Conservation (phyloP, 768 basidiomycete species). For the Calvatia gigantea region DNA sequence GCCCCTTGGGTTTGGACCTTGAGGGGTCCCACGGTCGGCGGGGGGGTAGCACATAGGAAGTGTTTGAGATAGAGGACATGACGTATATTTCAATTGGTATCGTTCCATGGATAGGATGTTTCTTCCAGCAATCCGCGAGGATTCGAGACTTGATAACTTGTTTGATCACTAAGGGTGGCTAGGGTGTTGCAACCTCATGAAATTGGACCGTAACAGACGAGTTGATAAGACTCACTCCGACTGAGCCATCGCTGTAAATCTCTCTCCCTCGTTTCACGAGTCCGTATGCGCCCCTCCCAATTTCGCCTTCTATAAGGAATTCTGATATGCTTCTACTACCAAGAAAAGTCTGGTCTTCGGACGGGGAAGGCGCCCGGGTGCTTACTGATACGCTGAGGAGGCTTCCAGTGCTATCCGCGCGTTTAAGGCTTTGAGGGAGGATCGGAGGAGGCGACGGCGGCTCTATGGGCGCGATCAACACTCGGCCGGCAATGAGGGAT, state of each 20-base stretch:
- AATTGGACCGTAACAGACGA: conserved; percentile 14
- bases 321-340: conserved; percentile 79
- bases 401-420: conserved; percentile 62
- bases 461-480: conserved; percentile 74
- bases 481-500: conserved; percentile 78
- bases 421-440: conserved; percentile 59
- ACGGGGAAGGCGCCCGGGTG: conserved; percentile 63
- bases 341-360: conserved; percentile 40
- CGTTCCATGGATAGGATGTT: conserved; percentile 89
- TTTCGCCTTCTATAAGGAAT: conserved; percentile 82
- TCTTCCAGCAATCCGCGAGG: conserved; percentile 99
- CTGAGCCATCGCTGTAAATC: conserved; percentile 64
- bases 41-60: conserved; percentile 72
- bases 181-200: conserved; percentile 20
- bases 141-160: conserved; percentile 99
- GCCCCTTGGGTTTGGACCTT: conserved; percentile 28
- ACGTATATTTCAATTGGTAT: conserved; percentile 98
- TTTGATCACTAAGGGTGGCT: conserved; percentile 94
- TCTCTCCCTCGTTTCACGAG: conserved; percentile 89
- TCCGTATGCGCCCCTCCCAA: conserved; percentile 94
- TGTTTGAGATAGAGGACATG: conserved; percentile 86
- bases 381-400: conserved; percentile 56
- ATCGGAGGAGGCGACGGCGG: conserved; percentile 63
- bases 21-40: conserved; percentile 83
- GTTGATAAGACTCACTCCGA: conserved; percentile 64